These are phyloP conservation scores for Scedosporium dehoogii DNA, from an alignment of 2,329 filamentous ascomycete species.

Conservation along the genomic window DNA sequence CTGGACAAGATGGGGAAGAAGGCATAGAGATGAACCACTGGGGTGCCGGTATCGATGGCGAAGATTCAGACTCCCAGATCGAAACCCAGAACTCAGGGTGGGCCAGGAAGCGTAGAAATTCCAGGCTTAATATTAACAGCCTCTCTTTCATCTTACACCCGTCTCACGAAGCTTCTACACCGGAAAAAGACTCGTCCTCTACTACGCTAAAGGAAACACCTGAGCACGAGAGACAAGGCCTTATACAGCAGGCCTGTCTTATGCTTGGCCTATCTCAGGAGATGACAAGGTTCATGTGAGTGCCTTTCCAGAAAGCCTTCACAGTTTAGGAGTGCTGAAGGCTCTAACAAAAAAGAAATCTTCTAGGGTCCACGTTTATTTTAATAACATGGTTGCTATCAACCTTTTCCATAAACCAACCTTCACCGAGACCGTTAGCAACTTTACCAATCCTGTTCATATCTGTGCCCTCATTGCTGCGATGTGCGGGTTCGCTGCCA, in stretches of 20 bases:
- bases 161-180: slow-evolving; percentile 13
- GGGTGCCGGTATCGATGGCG: slow-evolving; percentile 3
- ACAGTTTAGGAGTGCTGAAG: background rate
- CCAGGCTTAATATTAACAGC: slow-evolving; percentile 7
- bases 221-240: background rate
- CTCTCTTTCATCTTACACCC: slow-evolving; percentile 17
- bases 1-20: background rate
- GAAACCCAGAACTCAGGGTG: background rate
- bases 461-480: slow-evolving; percentile 18
- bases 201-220: background rate
- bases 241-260: slow-evolving; percentile 1
- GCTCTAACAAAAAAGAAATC: too few relatives aligned
- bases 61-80: slow-evolving; percentile 1
- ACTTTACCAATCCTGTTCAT: slow-evolving; percentile 11
- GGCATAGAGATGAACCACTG: background rate
- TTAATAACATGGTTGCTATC: slow-evolving; percentile 21
- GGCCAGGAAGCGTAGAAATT: background rate
- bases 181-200: slow-evolving; percentile 5
- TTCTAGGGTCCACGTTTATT: slow-evolving; percentile 15
- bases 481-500: slow-evolving; percentile 18
- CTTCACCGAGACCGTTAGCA: slow-evolving; percentile 15
- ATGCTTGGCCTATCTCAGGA: background rate
- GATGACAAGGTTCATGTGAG: slow-evolving; percentile 1
- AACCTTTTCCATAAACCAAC: slow-evolving; percentile 19
- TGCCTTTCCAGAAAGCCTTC: background rate